Evolutionary conservation across 257 asterid species (phyloP), one percentile per base, ranked within the genome.

Genomic region (Nicotiana noctiflora): DNA sequence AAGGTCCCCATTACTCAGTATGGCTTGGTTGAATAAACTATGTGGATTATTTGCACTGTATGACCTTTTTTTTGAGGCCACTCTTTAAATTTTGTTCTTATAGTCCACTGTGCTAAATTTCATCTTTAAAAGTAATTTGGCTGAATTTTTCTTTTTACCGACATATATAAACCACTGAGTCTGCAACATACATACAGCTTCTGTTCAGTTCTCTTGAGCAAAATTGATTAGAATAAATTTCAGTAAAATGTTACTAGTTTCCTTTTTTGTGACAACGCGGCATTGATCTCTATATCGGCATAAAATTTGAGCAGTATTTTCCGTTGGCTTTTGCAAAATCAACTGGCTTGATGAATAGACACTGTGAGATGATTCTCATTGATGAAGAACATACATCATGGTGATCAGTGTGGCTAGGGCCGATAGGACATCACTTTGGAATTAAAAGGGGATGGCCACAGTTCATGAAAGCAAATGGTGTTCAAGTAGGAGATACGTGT

Each of bases 401-500:
- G 84, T n/a, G n/a, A n/a, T 2, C 29, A 11, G 77, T 75, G 6
- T 15, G 0, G 15, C 23, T 75, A 75, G 23, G 19, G 27, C 44
- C 3, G 29, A 29, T 9, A 1, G 25, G 17, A 11, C 0, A 0
- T n/a, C 77, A 60, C 53, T 12, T 51, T 62, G 0, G 1, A 8
- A 23, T 66, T 31, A 3, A 11, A 18, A 4, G 34, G 7, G 85
- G 85, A 32, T 82, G 85, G 82, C 2, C 0, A 2, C 2, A 34
- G 14, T 77, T 82, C 61, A 15, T 8, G 7, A 9, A 10, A 6
- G 81, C 63, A 31, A 82, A 82, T 65, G 85, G 74, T 23, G 63
- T 82, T 18, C 68, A 65, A 77, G 79, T 8, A 55, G 85, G 85
- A 56, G 79, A 82, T 55, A 6, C 14, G 1, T 82, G 8, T 37